Evolutionary conservation across 2,329 filamentous ascomycete species (phyloP), one percentile per base, ranked within the genome.

Genomic region (Aspergillus flavus): DNA sequence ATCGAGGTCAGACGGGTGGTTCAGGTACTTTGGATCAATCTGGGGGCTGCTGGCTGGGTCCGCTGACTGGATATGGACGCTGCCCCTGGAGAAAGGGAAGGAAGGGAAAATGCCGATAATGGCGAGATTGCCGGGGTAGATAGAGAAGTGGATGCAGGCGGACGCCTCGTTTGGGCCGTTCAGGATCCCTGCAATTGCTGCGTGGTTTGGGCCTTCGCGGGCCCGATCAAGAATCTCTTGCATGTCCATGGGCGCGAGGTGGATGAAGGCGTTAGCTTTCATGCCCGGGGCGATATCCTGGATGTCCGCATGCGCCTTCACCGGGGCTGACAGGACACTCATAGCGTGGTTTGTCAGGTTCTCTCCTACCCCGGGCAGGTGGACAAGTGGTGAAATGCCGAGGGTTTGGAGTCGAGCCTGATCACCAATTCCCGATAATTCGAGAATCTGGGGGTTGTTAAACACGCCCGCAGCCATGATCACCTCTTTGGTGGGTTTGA

Each of bases 341-440:
- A 53, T 57, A n/a, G 23, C 67, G 68, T 83, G 82, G 53, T 86
- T 83, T 66, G 85, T 83, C 52, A 85, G 76, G 64, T 85, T 84
- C 57, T 81, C 80, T 9, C 84, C 84, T 3, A 86, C 82, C 6
- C 76, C 78, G 1, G 79, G 76, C 53, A 80, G 81, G 39, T 79
- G 73, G n/a, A 85, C 73, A 45, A 80, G 76, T 19, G 79, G 73
- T 4, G 78, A 68, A n/a, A 86, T 78, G 1, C 77, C 77, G 4
- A 78, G 78, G 2, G 69, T 68, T 2, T 75, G 65, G 6, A 86
- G 76, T 21, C 84, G 69, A 1, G 78, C 71, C 5, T 76, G 73
- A 53, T 80, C 76, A 3, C 88, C 88, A 36, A 90, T 81, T 0
- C 88, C 88, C 0, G 86, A 89, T 2, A 89, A 77, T 67, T 90